Evolutionary conservation across 177 flowering plant species (phyloP), one percentile per base, ranked within the genome.

Genomic region (Vitis hybrid): DNA sequence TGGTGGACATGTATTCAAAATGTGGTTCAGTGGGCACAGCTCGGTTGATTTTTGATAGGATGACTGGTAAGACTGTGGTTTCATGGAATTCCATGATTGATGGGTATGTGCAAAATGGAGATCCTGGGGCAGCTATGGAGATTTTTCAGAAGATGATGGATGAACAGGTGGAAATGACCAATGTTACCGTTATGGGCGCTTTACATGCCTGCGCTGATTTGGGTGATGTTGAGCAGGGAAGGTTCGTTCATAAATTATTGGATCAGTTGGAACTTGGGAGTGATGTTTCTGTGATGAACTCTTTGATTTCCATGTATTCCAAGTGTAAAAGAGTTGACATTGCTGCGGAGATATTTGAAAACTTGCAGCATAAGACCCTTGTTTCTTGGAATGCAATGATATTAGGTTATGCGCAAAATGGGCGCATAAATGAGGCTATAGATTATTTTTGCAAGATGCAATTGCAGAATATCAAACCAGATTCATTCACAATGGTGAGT

Each of bases 361-460:
- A 79, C 22, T 56, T 89, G 72, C 60, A 60, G 19, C 71, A 45
- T 10, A 93, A 83, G 79, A 91, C 89, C 12, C 76, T 79, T 55
- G 93, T 88, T 45, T 87, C 97, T 4, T 93, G 98, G 98, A 93
- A 93, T 73, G 90, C 98, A 16, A 86, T 93, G 87, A 86, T 93
- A 74, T 70, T 83, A 56, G 96, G 97, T 15, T 88, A 72, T 74
- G 90, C 97, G 12, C 94, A 91, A 74, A 89, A 85, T 75, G 93
- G 92, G 9, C 55, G 75, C 55, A 75, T 83, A 11, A 82, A 75
- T 45, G 89, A 91, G 60, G 94, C 97, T 16, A 65, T 93, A 48
- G 76, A 65, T 66, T 74, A 65, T 69, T 91, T 89, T 63, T 71
- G 79, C 58, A 62, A 77, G 77, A 88, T 93, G 94, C 82, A 66